Evolutionary conservation across 495 filamentous ascomycete species (phyloP).

Genomic region (Daldinia concentrica): DNA sequence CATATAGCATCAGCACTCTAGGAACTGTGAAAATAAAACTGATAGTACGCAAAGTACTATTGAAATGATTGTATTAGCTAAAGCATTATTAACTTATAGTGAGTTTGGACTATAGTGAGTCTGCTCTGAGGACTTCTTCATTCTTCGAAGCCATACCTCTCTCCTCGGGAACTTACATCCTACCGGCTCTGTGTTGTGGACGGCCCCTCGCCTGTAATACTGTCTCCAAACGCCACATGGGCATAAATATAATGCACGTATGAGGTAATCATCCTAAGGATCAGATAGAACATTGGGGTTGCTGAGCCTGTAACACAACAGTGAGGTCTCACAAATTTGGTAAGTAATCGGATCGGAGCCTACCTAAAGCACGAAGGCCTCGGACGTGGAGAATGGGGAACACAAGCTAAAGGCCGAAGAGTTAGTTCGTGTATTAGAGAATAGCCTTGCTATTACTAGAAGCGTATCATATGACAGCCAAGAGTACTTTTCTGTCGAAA

Average conservation of each 20-base stretch:
- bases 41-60: background rate
- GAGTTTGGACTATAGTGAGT: no score
- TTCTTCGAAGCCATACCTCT: background rate
- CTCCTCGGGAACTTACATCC: background rate
- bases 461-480: background rate
- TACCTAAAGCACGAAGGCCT: conserved; percentile 2
- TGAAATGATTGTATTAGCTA: background rate
- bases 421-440: conserved; percentile 23
- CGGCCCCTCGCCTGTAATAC: background rate
- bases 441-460: background rate
- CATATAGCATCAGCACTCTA: background rate
- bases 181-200: background rate
- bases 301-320: background rate
- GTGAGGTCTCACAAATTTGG: background rate
- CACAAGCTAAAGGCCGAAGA: conserved; percentile 19
- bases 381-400: conserved; percentile 22
- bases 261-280: background rate
- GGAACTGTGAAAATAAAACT: background rate
- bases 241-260: background rate
- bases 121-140: background rate
- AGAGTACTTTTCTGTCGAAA: background rate
- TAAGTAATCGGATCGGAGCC: conserved; percentile 24
- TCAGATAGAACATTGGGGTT: background rate
- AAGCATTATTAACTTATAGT: background rate
- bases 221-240: background rate